Percentiles rank a stretch among this genome's conserved stretches.
Evolutionary conservation across 179 eudicot species (phyloP).

Genomic region (Carnegiea gigantea): DNA sequence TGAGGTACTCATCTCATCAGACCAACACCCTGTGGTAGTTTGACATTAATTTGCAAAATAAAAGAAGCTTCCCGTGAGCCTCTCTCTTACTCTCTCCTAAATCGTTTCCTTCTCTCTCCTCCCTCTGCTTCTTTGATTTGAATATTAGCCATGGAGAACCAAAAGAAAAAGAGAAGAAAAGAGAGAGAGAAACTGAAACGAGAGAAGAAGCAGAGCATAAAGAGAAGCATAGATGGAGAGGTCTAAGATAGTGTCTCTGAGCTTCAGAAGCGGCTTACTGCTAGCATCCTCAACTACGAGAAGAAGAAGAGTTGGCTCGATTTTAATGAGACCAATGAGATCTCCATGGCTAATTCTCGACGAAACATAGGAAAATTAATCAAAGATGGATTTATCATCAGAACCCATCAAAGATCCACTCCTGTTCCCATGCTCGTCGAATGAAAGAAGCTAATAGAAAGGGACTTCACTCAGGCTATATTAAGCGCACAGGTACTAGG

Average conservation of each 20-base stretch:
- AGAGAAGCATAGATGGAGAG: no score
- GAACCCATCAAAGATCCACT: constrained; percentile 89
- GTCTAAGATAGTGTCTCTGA: constrained; percentile 20
- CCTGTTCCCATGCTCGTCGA: constrained; percentile 82
- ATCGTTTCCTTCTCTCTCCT: no score
- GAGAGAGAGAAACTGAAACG: no score
- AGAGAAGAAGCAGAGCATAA: no score
- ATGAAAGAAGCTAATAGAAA: constrained; percentile 93
- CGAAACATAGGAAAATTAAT: constrained; percentile 86
- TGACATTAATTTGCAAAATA: no score
- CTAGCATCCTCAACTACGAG: constrained; percentile 17
- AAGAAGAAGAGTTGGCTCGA: constrained; percentile 23
- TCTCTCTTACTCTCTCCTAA: no score
- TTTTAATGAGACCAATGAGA: constrained; percentile 26
- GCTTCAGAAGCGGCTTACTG: constrained; percentile 24
- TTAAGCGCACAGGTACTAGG: constrained; percentile 91
- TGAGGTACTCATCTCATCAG: no score
- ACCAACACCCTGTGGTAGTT: no score
- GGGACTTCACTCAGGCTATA: constrained; percentile 94
- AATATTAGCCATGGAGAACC: no score
- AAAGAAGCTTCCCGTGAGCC: no score
- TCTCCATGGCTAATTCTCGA: constrained; percentile 32
- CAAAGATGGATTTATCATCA: constrained; percentile 89
- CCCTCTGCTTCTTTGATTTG: no score
- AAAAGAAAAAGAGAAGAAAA: no score